These are phyloP conservation scores for Albophoma yamanashiensis DNA, from an alignment of 2,329 filamentous ascomycete species.

Conservation along the genomic window DNA sequence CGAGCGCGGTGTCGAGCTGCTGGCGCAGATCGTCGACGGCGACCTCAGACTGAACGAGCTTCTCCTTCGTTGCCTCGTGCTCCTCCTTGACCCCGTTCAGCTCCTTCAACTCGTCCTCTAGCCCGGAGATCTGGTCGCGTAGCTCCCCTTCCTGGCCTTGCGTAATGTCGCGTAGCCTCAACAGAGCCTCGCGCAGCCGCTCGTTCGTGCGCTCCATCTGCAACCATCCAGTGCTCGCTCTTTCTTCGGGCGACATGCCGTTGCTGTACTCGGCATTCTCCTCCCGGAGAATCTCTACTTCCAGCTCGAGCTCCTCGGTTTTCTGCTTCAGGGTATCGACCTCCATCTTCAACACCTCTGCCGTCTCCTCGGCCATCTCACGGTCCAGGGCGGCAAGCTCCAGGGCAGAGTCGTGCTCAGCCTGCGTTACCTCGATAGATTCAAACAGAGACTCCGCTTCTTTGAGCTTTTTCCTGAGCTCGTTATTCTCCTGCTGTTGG, in stretches of 20 bases:
- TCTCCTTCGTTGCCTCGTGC: constrained; percentile 59
- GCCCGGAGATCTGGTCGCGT: constrained; percentile 58
- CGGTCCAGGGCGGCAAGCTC: constrained; percentile 84
- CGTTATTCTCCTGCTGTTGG: constrained; percentile 67
- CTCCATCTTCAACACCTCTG: constrained; percentile 72
- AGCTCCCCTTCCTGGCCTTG: constrained; percentile 77
- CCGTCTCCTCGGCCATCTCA: constrained; percentile 92
- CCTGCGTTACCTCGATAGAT: constrained; percentile 58
- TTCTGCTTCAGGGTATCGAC: constrained; percentile 66
- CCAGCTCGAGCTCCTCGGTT: constrained; percentile 74
- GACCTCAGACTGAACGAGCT: constrained; percentile 59
- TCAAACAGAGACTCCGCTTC: constrained; percentile 62
- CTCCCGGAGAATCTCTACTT: constrained; percentile 75
- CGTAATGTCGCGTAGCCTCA: constrained; percentile 76
- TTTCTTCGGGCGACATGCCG: constrained; percentile 82
- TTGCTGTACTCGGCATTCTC: constrained; percentile 78
- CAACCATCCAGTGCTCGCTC: constrained; percentile 76
- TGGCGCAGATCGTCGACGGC: constrained; percentile 78
- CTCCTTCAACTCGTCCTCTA: constrained; percentile 66
- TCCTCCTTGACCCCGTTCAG: constrained; percentile 57
- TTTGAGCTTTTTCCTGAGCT: constrained; percentile 67
- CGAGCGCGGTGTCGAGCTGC: constrained; percentile 80
- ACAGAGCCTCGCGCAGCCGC: constrained; percentile 71
- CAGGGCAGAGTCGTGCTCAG: constrained; percentile 74
- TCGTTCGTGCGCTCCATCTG: constrained; percentile 90